These are phyloP conservation scores for Mesostigma viride DNA, from an alignment of 139 green algal species.

Conservation along the genomic window DNA sequence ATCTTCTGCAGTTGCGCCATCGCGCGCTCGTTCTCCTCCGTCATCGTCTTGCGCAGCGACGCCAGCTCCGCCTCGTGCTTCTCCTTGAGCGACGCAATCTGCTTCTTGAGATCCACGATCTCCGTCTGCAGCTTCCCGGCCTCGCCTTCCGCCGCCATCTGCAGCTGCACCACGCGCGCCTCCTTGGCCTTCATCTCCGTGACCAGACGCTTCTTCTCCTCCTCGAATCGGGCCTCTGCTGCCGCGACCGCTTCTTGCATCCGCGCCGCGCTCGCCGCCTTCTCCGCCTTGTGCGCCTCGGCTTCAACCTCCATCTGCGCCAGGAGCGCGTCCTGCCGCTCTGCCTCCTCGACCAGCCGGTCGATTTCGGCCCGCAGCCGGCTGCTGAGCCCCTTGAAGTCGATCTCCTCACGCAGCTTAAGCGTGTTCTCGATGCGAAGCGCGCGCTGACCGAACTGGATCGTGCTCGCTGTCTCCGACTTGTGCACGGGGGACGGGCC, in stretches of 20 bases:
- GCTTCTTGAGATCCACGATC: neutral
- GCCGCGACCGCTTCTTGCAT: neutral
- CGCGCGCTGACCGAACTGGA: constrained; percentile 18
- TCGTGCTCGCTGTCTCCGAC: constrained; percentile 14
- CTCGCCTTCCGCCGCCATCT: no score
- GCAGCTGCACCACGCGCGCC: neutral
- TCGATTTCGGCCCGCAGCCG: constrained; percentile 1
- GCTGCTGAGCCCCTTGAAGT: constrained; percentile 6
- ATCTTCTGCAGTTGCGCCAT: neutral
- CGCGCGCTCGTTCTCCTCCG: neutral
- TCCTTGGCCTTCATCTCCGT: neutral
- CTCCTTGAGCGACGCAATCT: neutral
- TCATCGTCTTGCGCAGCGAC: neutral
- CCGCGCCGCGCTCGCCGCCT: neutral
- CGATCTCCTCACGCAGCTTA: constrained; percentile 12
- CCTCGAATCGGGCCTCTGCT: neutral
- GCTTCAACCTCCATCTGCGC: neutral
- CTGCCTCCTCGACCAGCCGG: no score
- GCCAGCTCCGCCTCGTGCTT: no score
- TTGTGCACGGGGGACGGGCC: constrained; percentile 19
- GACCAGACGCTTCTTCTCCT: neutral
- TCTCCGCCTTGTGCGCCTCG: no score
- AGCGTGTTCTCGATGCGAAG: constrained; percentile 14
- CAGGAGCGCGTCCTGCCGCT: no score
- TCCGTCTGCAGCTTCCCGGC: neutral